Evolutionary conservation across 306 rosid species (phyloP).

Genomic region (Abrus pulchellus): DNA sequence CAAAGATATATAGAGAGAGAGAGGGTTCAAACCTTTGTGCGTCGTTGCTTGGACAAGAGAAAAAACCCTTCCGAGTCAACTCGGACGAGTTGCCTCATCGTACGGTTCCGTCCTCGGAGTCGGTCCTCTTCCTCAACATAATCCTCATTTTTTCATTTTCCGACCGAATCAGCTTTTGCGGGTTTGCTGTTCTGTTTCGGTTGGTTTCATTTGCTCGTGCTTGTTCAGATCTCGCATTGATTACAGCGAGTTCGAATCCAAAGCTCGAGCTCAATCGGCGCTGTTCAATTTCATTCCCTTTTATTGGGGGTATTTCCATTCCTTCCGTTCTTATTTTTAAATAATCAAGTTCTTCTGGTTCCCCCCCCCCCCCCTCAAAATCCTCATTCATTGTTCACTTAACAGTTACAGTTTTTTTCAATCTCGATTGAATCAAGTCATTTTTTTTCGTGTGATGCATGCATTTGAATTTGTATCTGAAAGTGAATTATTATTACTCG

Average conservation of each 20-base stretch:
- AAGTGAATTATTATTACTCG: neutral
- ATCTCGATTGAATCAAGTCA: neutral
- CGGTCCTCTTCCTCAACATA: neutral
- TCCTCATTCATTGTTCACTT: slow-evolving; percentile 10
- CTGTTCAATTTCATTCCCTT: slow-evolving; percentile 25
- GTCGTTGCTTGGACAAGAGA: slow-evolving; percentile 39
- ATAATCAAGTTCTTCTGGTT: neutral
- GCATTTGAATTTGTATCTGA: neutral
- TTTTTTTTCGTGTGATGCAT: slow-evolving; percentile 12
- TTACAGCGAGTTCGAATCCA: slow-evolving; percentile 59
- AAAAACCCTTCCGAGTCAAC: slow-evolving; percentile 57
- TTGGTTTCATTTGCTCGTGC: neutral
- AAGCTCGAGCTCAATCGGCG: slow-evolving; percentile 35
- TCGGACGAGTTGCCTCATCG: slow-evolving; percentile 53
- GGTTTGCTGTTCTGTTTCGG: neutral
- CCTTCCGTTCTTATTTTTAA: neutral
- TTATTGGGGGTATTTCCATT: slow-evolving; percentile 25
- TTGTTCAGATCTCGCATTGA: slow-evolving; percentile 62
- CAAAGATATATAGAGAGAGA: neutral
- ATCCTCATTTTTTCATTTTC: neutral
- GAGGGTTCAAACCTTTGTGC: slow-evolving; percentile 41
- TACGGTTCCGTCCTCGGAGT: slow-evolving; percentile 37
- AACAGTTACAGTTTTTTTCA: neutral
- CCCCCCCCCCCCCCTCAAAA: neutral
- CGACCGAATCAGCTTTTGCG: neutral